Percentiles rank a stretch among this genome's conserved stretches.
These are phyloP conservation scores for Primulina tabacum DNA, from an alignment of 257 asterid species.

Conservation along the genomic window DNA sequence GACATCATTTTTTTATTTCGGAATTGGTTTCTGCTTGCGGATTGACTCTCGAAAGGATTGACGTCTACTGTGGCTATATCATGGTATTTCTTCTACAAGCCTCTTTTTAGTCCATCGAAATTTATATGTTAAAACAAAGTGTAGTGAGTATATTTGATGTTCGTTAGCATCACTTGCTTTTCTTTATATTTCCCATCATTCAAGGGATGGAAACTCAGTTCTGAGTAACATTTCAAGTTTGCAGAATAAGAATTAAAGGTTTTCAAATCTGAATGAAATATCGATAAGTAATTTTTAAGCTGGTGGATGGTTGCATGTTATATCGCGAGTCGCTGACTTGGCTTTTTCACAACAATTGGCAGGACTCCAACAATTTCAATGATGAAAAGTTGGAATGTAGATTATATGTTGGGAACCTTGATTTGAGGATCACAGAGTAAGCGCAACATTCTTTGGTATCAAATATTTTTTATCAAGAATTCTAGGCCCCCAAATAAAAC, in stretches of 20 bases:
- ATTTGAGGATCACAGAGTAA: constrained; percentile 73
- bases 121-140: not conserved
- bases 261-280: too few species aligned
- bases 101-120: not conserved
- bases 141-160: not conserved
- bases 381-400: constrained; percentile 70
- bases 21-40: constrained; percentile 3
- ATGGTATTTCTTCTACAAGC: constrained; percentile 1
- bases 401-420: constrained; percentile 81
- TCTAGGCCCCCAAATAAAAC: not conserved
- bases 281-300: not conserved
- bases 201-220: too few species aligned
- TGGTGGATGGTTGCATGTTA: too few species aligned
- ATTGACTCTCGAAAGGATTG: not conserved
- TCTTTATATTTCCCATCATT: too few species aligned
- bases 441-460: not conserved
- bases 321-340: not conserved
- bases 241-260: too few species aligned
- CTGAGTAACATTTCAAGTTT: too few species aligned
- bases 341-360: constrained; percentile 22
- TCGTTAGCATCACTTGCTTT: not conserved
- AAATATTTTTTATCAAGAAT: constrained; percentile 3
- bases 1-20: too few species aligned
- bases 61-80: not conserved
- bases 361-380: constrained; percentile 39